Base-by-base conservation (phyloP, 495 filamentous ascomycete genomes). In the Neurospora hispaniola region DNA sequence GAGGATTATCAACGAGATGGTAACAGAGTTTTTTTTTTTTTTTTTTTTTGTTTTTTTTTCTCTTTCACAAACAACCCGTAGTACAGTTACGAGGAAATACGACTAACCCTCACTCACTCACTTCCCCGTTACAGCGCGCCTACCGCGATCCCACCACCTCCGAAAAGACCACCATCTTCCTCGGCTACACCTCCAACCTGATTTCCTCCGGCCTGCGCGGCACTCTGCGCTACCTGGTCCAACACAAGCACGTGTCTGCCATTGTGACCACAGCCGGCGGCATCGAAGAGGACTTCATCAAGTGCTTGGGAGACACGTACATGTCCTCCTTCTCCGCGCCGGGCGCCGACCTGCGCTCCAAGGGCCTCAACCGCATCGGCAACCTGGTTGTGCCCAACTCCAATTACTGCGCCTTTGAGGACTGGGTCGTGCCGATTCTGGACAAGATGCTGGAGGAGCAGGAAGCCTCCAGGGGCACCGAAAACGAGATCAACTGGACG, bases 211-310 rank as follows among this genome's bases (percentile, higher is more conserved):
- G 96, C 14, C 87, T 99, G 4, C 88, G 96, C 23, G 93, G 96
- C 74, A 96, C 93, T 35, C 83, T 99, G 75, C 92, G 96, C 31
- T 98, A 93, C 81, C 88, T 98, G 1, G 95, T 97, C 14, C 88
- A 97, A 80, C 93, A 98, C 82, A 88, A 89, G 42, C 94, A 98
- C 79, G 89, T 98, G 73, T 94, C 92, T 1, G 92, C 90, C 72
- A 92, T 98, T 74, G 96, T 99, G 72, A 96, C 95, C 18, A 96
- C 96, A 3, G 96, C 96, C 0, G 96, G 96, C n/a, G 96, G 94
- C 5, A 88, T 99, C 42, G 96, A 99, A 81, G 96, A 99, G 80
- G 96, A 98, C 79, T 86, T 99, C 62, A 98, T 98, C 85, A 99
- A 99, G 83, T 98, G 96, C 76, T 89, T 98, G 1, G 96, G 90